Conservation (phyloP, 2,329 filamentous ascomycete genomes). For the Colletotrichum siamense region DNA sequence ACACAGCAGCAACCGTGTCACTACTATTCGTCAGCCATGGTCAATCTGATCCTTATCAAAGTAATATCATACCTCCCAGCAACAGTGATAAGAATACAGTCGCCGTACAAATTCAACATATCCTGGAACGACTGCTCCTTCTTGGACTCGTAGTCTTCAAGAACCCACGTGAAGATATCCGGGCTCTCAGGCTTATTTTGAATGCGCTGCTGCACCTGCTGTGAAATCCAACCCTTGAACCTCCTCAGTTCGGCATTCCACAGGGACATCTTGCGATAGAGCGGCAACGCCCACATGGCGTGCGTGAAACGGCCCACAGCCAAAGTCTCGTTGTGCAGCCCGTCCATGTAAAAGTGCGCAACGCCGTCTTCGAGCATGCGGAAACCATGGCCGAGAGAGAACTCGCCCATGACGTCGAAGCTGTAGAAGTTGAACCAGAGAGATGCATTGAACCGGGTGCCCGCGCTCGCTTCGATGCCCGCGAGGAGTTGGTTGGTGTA, state of each 20-base stretch:
- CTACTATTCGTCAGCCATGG: neutral
- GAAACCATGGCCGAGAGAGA: slow-evolving; percentile 41
- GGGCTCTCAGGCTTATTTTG: slow-evolving; percentile 21
- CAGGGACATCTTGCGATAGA: slow-evolving; percentile 19
- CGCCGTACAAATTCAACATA: slow-evolving; percentile 27
- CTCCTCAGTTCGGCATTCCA: slow-evolving; percentile 22
- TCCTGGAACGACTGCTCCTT: slow-evolving; percentile 23
- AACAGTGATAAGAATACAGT: slow-evolving; percentile 31
- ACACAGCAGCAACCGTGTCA: slow-evolving; percentile 14
- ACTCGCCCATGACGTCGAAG: slow-evolving; percentile 45
- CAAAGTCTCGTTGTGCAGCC: slow-evolving; percentile 26
- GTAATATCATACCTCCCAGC: slow-evolving; percentile 32
- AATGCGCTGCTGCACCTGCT: slow-evolving; percentile 3
- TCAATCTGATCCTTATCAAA: too few relatives aligned
- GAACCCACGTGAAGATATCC: slow-evolving; percentile 35
- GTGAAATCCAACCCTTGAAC: slow-evolving; percentile 23
- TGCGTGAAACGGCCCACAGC: slow-evolving; percentile 26
- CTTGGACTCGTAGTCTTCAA: slow-evolving; percentile 28
- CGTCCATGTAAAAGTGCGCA: slow-evolving; percentile 29
- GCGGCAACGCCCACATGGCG: slow-evolving; percentile 22
- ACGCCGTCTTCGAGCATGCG: slow-evolving; percentile 34
- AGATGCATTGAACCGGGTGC: slow-evolving; percentile 28
- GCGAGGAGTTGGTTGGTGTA: slow-evolving; percentile 28
- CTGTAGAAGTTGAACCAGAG: slow-evolving; percentile 38
- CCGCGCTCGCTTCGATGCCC: slow-evolving; percentile 17